Base-by-base conservation (phyloP, 225 moss, liverwort and hornwort genomes). In the Anthoceros angustus region DNA sequence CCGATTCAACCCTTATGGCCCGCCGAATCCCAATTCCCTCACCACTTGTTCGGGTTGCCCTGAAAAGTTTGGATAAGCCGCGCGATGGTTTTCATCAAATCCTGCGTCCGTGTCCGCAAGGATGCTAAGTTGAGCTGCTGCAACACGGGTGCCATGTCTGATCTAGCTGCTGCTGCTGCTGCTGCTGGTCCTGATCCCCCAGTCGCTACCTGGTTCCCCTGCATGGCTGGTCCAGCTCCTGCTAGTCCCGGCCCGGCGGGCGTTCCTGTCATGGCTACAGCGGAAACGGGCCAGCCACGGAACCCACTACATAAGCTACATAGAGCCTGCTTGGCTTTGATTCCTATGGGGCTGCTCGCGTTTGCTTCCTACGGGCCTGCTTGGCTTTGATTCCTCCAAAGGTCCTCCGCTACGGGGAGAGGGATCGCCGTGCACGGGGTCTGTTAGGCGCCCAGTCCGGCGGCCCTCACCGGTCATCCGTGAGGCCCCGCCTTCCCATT, bases 91-190 rank as follows among this genome's bases (percentile, higher is more conserved):
- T 84, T 85, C 50, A 87, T 88, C 70, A 98, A 77, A 72, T 87
- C 98, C 71, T 88, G 88, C 32, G 92, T 87, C 40, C 98, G 87
- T 60, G 89, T 87, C 70, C 98, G 76, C 70, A 98, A 68, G 39
- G 91, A 87, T 40, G 83, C 79, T 77, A 98, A 71, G 69, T 90
- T 92, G 61, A 98, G 92, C 77, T 92, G 92, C 71, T 98, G 98
- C 82, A 98, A 73, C 60, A 92, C 92, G 10, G 89, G 89, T 24
- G 84, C 83, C 68, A 82, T 75, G 68, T 90, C 91, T 63, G 80
- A 70, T 74, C 80, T 73, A 40, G 74, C 60, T 67, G 76, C 71
- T 65, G 76, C 66, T 71, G 72, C 11, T n/a, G 74, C 60, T 67
- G 76, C 71, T 65, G 76, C 66, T 71, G 72, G n/a, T n/a, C n/a